These are phyloP conservation scores for Bruguiera hainesii DNA, from an alignment of 441 rosid genomes.

Conservation along the genomic window DNA sequence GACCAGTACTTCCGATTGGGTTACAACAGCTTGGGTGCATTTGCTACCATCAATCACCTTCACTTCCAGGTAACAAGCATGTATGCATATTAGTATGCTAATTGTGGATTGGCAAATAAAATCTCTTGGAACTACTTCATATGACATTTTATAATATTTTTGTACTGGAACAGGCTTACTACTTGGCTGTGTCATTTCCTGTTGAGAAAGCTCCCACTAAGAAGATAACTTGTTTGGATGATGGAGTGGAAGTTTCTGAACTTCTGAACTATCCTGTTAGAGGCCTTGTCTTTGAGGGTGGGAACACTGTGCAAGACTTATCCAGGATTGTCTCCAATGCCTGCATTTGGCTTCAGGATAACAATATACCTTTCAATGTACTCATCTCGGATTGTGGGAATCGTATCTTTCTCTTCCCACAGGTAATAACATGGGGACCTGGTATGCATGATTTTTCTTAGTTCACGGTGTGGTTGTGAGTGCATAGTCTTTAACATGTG, in stretches of 20 bases:
- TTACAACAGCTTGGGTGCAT: constrained; percentile 98
- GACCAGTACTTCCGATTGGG: constrained; percentile 88
- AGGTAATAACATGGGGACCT: constrained; percentile 44
- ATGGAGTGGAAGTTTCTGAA: constrained; percentile 65
- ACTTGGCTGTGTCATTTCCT: constrained; percentile 80
- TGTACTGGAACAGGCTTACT: constrained; percentile 65
- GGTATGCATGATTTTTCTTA: background rate
- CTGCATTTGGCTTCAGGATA: constrained; percentile 87
- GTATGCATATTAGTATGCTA: background rate
- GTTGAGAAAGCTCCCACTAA: constrained; percentile 76
- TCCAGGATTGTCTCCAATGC: constrained; percentile 66
- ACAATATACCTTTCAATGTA: constrained; percentile 86
- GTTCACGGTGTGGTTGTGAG: background rate
- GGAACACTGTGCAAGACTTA: constrained; percentile 52
- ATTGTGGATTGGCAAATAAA: background rate
- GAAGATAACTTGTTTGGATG: constrained; percentile 42
- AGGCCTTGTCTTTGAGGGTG: constrained; percentile 82
- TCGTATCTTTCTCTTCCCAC: constrained; percentile 79
- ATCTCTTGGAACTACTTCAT: background rate
- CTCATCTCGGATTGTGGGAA: constrained; percentile 85
- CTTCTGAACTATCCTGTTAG: constrained; percentile 77
- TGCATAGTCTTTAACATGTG: background rate
- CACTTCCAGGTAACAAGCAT: constrained; percentile 75
- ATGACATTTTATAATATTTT: background rate
- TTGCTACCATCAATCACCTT: constrained; percentile 97